Conservation (phyloP, 495 filamentous ascomycete genomes). For the Penicillium angulare region DNA sequence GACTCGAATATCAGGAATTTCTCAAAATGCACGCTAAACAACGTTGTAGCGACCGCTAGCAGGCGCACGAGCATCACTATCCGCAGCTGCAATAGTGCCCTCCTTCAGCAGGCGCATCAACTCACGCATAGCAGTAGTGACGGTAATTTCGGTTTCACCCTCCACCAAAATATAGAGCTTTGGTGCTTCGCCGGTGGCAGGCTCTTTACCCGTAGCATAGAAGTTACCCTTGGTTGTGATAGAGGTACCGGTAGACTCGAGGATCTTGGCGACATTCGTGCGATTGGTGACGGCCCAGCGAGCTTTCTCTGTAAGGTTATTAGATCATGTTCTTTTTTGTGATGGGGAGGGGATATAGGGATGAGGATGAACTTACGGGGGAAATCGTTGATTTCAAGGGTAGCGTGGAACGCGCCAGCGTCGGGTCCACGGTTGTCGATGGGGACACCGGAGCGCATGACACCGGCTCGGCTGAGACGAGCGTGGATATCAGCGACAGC, state of each 20-base stretch:
- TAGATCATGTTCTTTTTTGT: slow-evolving; percentile 16
- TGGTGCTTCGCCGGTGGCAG: slow-evolving; percentile 67
- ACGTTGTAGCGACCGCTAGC: slow-evolving; percentile 88
- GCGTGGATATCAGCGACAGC: slow-evolving; percentile 85
- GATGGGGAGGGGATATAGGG: not conserved
- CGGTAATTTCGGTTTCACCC: slow-evolving; percentile 91
- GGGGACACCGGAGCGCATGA: slow-evolving; percentile 85
- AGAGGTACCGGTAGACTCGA: slow-evolving; percentile 90
- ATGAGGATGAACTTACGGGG: slow-evolving; percentile 60
- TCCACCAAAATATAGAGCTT: slow-evolving; percentile 98
- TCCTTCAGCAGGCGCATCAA: slow-evolving; percentile 85
- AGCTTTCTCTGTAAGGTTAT: slow-evolving; percentile 70
- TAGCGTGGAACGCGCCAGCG: slow-evolving; percentile 95
- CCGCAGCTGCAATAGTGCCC: slow-evolving; percentile 86
- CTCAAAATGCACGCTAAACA: slow-evolving; percentile 46
- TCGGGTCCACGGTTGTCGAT: slow-evolving; percentile 99
- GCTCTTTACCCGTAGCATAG: slow-evolving; percentile 79
- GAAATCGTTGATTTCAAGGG: slow-evolving; percentile 98
- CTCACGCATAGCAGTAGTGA: slow-evolving; percentile 88
- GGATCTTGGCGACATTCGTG: slow-evolving; percentile 97
- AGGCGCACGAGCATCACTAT: slow-evolving; percentile 76
- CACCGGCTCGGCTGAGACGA: slow-evolving; percentile 79
- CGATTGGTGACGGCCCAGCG: slow-evolving; percentile 98
- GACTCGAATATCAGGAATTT: too few relatives aligned
- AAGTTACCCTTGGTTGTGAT: slow-evolving; percentile 97